Base-by-base conservation (phyloP, 2,329 filamentous ascomycete genomes). In the Alternaria sp. region DNA sequence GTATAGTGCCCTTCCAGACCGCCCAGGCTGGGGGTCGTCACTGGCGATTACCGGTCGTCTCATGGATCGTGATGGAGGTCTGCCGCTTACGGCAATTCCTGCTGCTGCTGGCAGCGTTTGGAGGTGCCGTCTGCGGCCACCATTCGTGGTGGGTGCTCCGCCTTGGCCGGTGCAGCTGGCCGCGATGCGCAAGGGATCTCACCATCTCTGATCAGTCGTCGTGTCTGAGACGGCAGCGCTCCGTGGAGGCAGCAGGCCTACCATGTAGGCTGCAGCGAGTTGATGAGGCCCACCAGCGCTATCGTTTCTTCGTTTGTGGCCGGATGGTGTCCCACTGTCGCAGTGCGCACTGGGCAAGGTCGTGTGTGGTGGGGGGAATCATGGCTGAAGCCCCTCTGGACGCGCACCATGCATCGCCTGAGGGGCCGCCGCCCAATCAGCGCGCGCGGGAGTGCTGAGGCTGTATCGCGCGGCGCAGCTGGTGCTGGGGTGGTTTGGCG, bases 1-100 rank as follows among this genome's bases (percentile, higher is more conserved):
- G 62, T 62, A 58, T 69, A 69, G 61, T 69, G 72, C 65, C 67
- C 66, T 67, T 73, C 69, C 69, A 75, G 73, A 70, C 71, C 71
- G 63, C 61, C 66, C 36, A 40, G 36, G 36, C 36, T 62, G 64
- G 50, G 54, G 44, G 54, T 67, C 70, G 69, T 66, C 70, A 66
- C 66, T 64, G 69, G 65, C 67, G 44, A 66, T 67, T 56, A 46
- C 47, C 36, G 15, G 36, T 40, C 36, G 36, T 40, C 36, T 40
- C 36, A 17, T 17, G 36, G 36, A 40, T 40, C 36, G 36, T 28
- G 23, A 50, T 32, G 63, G 57, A 32, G 56, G 43, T 54, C 57
- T 61, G 66, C 66, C 68, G 72, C 73, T 74, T 68, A 66, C 65
- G 70, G 68, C 59, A 59, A 66, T 64, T 66, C 57, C 47, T 69